These are phyloP conservation scores for Nicotiana benthamiana DNA, from an alignment of 257 asterid genomes.

Conservation along the genomic window DNA sequence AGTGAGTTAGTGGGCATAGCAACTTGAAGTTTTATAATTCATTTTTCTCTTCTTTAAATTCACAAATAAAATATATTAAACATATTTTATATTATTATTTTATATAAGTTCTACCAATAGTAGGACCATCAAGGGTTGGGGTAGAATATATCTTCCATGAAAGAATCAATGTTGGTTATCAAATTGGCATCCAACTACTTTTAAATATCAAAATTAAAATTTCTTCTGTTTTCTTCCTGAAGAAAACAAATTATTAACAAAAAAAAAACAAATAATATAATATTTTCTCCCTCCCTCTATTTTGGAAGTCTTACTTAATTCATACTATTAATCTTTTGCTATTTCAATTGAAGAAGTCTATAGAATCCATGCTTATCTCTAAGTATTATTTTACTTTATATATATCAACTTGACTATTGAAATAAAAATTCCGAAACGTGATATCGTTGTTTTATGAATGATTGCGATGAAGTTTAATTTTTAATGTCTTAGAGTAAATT, in stretches of 20 bases:
- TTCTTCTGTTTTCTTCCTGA: slow-evolving; percentile 3
- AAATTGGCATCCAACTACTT: slow-evolving; percentile 4
- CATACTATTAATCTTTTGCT: background rate
- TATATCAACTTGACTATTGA: background rate
- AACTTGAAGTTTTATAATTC: background rate
- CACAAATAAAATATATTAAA: background rate
- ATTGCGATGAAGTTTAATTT: background rate
- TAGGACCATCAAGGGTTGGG: background rate
- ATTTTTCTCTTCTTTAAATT: background rate
- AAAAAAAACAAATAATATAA: background rate
- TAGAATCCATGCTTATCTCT: background rate
- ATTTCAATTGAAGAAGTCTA: background rate
- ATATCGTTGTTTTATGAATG: background rate
- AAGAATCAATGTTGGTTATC: background rate
- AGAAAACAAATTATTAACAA: background rate
- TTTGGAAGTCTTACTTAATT: background rate
- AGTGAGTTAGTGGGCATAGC: background rate
- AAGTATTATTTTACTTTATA: background rate
- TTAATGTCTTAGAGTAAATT: background rate
- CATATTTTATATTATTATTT: background rate
- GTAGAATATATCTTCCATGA: background rate
- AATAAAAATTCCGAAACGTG: background rate
- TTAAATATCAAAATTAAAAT: background rate
- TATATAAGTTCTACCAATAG: background rate
- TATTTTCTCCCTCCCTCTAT: background rate